phyloP scores from a whole-genome alignment of 257 asterid genomes.

The Gentiana macrophylla region DNA sequence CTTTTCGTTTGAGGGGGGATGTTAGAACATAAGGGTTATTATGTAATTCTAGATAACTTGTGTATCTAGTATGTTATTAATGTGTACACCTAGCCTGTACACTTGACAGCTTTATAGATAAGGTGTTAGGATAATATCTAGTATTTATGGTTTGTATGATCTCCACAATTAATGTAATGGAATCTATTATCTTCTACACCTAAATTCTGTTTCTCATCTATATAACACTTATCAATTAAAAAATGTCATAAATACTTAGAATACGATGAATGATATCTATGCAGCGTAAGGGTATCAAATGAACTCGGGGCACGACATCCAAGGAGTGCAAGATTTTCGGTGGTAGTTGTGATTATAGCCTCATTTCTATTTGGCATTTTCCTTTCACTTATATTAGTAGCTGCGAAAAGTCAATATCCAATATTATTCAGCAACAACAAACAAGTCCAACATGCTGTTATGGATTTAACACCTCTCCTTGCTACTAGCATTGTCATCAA shows the following conservation, averaged over 20 bases:
- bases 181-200: background rate
- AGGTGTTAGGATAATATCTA: background rate
- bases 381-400: constrained; percentile 13
- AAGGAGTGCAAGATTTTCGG: constrained; percentile 38
- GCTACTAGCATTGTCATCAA: constrained; percentile 25
- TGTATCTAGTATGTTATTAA: too few species aligned
- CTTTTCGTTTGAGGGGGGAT: too few species aligned
- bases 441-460: constrained; percentile 23
- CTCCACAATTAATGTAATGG: background rate
- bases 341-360: constrained; percentile 25
- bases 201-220: too few species aligned
- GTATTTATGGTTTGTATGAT: background rate
- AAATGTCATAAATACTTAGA: background rate
- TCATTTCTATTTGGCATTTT: constrained; percentile 23
- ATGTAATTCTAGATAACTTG: too few species aligned
- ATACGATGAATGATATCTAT: too few species aligned
- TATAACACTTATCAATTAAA: background rate
- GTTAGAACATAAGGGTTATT: too few species aligned
- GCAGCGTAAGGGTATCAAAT: constrained; percentile 48
- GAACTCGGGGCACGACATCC: constrained; percentile 52
- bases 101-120: background rate
- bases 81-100: too few species aligned
- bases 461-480: constrained; percentile 37
- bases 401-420: constrained; percentile 26
- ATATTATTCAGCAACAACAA: constrained; percentile 21